Conservation (phyloP, 2,329 filamentous ascomycete genomes). For the Fusarium illudens region DNA sequence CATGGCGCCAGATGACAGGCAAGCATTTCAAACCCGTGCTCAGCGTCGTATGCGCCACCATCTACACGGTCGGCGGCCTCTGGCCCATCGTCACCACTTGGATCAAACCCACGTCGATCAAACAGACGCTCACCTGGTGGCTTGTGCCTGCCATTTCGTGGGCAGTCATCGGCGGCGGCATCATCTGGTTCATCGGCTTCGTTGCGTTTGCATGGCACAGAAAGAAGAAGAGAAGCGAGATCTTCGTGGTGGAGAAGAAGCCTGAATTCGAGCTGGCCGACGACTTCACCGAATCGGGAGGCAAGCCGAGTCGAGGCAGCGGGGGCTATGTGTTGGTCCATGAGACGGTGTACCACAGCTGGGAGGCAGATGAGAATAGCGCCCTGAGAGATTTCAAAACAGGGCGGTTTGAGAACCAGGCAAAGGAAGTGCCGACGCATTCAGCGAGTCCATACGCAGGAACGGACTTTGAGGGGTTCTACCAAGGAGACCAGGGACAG, state of each 20-base stretch:
- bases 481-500: slow-evolving; percentile 24
- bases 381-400: slow-evolving; percentile 19
- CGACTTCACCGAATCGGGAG: slow-evolving; percentile 15
- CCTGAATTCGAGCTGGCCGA: slow-evolving; percentile 47
- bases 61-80: slow-evolving; percentile 46
- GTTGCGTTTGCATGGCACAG: slow-evolving; percentile 42
- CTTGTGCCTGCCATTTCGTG: slow-evolving; percentile 45
- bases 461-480: slow-evolving; percentile 41
- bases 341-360: slow-evolving; percentile 49
- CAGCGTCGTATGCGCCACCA: slow-evolving; percentile 43
- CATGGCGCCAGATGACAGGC: slow-evolving; percentile 47
- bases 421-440: slow-evolving; percentile 3
- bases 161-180: slow-evolving; percentile 40
- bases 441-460: slow-evolving; percentile 28
- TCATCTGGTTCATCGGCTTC: slow-evolving; percentile 49
- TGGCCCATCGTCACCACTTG: slow-evolving; percentile 47
- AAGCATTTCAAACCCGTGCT: slow-evolving; percentile 43
- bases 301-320: slow-evolving; percentile 25
- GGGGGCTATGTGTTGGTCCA: slow-evolving; percentile 47
- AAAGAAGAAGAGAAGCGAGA: slow-evolving; percentile 43
- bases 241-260: slow-evolving; percentile 47
- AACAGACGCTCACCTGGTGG: slow-evolving; percentile 40
- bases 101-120: slow-evolving; percentile 39
- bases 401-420: slow-evolving; percentile 5
- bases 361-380: slow-evolving; percentile 45